These are phyloP conservation scores for Claviceps spartinae DNA, from an alignment of 2,329 filamentous ascomycete genomes.

Conservation along the genomic window DNA sequence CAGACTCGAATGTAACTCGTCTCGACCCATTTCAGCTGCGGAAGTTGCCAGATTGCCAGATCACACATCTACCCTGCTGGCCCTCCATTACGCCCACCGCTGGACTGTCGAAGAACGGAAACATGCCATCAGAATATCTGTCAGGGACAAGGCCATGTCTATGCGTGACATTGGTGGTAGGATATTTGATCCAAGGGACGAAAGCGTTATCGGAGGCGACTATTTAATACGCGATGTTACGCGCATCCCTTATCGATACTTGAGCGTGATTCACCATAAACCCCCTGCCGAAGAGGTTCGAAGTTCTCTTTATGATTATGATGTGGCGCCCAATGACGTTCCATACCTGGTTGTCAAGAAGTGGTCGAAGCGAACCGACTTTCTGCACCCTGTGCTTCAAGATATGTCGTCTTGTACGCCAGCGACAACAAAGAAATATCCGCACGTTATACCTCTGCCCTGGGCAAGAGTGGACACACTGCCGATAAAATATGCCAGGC, in stretches of 20 bases:
- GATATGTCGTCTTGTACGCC: slow-evolving; percentile 5
- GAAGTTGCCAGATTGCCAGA: slow-evolving; percentile 17
- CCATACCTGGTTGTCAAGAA: slow-evolving; percentile 35
- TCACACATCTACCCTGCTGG: slow-evolving; percentile 32
- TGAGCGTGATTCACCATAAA: slow-evolving; percentile 27
- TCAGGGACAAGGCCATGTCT: slow-evolving; percentile 12
- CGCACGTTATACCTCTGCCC: slow-evolving; percentile 29
- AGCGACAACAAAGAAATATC: slow-evolving; percentile 27
- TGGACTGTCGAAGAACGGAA: slow-evolving; percentile 24
- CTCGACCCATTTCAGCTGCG: slow-evolving; percentile 8
- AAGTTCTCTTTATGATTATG: slow-evolving; percentile 21
- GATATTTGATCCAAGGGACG: slow-evolving; percentile 13
- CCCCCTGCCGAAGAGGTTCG: slow-evolving; percentile 29
- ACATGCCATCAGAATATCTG: slow-evolving; percentile 30
- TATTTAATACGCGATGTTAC: slow-evolving; percentile 28
- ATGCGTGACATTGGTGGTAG: slow-evolving; percentile 18
- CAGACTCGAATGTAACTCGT: slow-evolving; percentile 14
- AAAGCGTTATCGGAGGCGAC: slow-evolving; percentile 9
- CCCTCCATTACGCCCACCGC: slow-evolving; percentile 35
- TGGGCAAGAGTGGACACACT: slow-evolving; percentile 37
- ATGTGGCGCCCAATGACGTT: slow-evolving; percentile 26
- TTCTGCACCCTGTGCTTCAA: slow-evolving; percentile 31
- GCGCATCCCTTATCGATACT: slow-evolving; percentile 27
- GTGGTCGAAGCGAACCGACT: slow-evolving; percentile 44
- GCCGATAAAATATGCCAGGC: slow-evolving; percentile 28